Evolutionary conservation across 495 filamentous ascomycete species (phyloP).

Genomic region (Chaetomium fimeti): DNA sequence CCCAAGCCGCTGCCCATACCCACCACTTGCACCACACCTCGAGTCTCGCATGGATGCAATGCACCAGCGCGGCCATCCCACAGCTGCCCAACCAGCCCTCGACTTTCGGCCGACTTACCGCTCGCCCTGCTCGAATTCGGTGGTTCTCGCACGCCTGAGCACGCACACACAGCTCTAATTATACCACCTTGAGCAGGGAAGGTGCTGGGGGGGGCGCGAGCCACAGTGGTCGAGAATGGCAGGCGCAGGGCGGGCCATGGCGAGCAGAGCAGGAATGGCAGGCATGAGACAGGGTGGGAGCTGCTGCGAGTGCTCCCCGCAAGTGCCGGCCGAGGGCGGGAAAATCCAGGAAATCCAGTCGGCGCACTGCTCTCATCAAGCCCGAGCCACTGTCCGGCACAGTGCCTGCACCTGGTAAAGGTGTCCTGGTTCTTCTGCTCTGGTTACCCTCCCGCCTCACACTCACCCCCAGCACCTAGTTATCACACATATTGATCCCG

Average conservation of each 20-base stretch:
- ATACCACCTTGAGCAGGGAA: conserved; percentile 23
- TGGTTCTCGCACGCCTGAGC: conserved; percentile 22
- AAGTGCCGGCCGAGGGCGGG: conserved; percentile 8
- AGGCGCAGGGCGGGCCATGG: neutral
- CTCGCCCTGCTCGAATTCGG: conserved; percentile 27
- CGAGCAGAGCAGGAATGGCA: conserved; percentile 3
- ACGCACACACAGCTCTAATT: conserved; percentile 43
- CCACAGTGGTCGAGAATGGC: conserved; percentile 13
- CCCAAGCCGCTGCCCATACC: conserved; percentile 2
- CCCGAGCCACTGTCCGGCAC: neutral
- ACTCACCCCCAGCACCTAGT: conserved; percentile 1
- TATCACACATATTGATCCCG: conserved; percentile 26
- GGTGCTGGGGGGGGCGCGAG: conserved; percentile 12
- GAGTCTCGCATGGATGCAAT: conserved; percentile 26
- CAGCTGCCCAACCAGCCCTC: conserved; percentile 45
- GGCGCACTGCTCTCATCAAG: neutral
- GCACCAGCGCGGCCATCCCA: conserved; percentile 23
- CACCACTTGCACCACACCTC: conserved; percentile 23
- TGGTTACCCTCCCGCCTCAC: neutral
- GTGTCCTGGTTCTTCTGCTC: conserved; percentile 5
- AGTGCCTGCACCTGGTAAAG: conserved; percentile 2
- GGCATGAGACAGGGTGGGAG: conserved; percentile 4
- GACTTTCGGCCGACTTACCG: conserved; percentile 39
- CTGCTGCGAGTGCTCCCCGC: conserved; percentile 15
- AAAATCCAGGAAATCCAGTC: neutral